Evolutionary conservation across 768 basidiomycete genomes (phyloP), one percentile per base, ranked within the genome.

Genomic region (Sarcodon aspratus): DNA sequence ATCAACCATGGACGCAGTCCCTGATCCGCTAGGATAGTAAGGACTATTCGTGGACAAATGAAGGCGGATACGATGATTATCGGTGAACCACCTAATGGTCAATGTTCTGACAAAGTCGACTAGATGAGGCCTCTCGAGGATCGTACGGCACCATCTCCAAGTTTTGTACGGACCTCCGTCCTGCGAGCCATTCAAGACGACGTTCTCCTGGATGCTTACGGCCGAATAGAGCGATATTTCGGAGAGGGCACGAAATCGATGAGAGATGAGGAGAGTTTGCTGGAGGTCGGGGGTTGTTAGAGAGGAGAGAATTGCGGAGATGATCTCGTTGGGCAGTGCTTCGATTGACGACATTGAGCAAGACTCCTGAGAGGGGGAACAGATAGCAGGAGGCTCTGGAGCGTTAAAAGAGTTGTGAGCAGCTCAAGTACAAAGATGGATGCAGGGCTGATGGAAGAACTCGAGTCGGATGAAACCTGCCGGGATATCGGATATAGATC

Each of bases 181-280:
- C 13, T 27, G 35, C 9, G 45, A 27, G 38, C 27, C 45, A 33
- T 17, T 36, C 33, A 49, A 59, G 2, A 71, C 75, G 10, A 62
- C 50, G 27, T 57, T 49, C 54, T 82, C 80, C 47, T 60, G 63
- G 52, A 83, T 69, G 52, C 55, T 54, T 51, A 80, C 66, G 46
- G 69, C 68, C 9, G 78, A 61, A 58, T 82, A 82, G 34, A 83
- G 73, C 17, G 77, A 57, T 49, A 75, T 74, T 59, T 81, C 80
- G 2, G 78, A 78, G 35, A 80, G 72, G 33, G 68, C 73, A 48
- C 52, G 60, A 57, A 59, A 68, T 47, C 51, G 58, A 43, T 58
- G 67, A n/a, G 73, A 79, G 47, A 75, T 72, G 49, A 67, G 62
- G 21, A 75, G 55, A 49, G 74, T 55, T 46, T 60, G 53, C 36